These are phyloP conservation scores for Chaetomium sp. DNA, from an alignment of 2,329 filamentous ascomycete genomes.

Conservation along the genomic window DNA sequence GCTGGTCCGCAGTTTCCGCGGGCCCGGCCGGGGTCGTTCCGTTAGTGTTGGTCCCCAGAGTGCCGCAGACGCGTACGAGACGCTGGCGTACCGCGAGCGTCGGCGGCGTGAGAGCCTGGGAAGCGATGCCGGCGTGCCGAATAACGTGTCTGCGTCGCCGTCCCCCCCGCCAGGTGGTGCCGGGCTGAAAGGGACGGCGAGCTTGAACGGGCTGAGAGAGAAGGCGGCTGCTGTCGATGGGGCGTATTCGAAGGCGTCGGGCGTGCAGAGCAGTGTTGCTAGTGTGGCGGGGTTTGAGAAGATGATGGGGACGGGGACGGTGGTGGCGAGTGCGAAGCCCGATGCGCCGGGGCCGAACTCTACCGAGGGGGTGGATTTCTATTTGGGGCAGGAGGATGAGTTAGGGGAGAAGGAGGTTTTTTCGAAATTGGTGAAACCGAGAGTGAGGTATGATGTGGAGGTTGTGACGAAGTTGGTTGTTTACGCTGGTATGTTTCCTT, in stretches of 20 bases:
- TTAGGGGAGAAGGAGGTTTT: conserved; percentile 74
- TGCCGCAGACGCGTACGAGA: conserved; percentile 92
- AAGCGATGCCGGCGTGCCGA: conserved; percentile 37
- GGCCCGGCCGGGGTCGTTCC: conserved; percentile 69
- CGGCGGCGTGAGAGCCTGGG: conserved; percentile 48
- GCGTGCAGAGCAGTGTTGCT: conserved; percentile 36
- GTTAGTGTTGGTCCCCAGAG: conserved; percentile 92
- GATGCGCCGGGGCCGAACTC: conserved; percentile 17
- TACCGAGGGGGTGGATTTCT: conserved; percentile 33
- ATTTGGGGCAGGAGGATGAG: conserved; percentile 41
- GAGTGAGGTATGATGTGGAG: conserved; percentile 96
- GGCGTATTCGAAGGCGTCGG: conserved; percentile 32
- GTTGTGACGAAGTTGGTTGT: conserved; percentile 95
- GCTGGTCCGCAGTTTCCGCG: conserved; percentile 73
- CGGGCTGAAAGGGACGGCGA: conserved; percentile 39
- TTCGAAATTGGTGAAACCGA: conserved; percentile 71
- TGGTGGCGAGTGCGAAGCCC: conserved; percentile 27
- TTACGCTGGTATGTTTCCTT: conserved; percentile 61
- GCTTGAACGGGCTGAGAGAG: conserved; percentile 36
- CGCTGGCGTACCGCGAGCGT: conserved; percentile 78
- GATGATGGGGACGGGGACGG: conserved; percentile 64
- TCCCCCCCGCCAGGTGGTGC: conserved; percentile 8
- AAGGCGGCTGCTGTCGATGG: conserved; percentile 23
- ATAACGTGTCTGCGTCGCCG: neutral
- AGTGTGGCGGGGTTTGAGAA: conserved; percentile 60